Base-by-base conservation (phyloP, 108 stramenopile genomes). In the Skeletonema grethae region DNA sequence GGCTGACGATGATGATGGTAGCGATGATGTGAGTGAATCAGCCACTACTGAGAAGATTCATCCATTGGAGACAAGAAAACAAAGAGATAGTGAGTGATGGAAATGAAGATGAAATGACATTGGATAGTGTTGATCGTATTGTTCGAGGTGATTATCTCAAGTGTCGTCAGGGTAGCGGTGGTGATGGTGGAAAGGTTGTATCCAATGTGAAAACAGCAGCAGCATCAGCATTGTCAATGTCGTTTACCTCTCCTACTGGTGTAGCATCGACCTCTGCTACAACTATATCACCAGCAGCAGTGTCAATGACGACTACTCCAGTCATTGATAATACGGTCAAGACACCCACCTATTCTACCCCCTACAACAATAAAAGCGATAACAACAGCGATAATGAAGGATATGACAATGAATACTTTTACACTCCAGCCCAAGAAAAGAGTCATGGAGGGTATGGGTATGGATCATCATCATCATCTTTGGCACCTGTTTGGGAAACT, bases 51-150 rank as follows among this genome's bases (percentile, higher is more conserved):
- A 34, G 32, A 34, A 34, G 32, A 34, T 48, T n/a, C 7, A 18
- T 34, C 6, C 32, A 7, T 3, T 34, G 16, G 46, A 46, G n/a
- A n/a, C n/a, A 18, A n/a, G 6, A 16, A 16, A 7, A 6, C 6
- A 3, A 46, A 4, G 46, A n/a, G n/a, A n/a, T n/a, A n/a, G n/a
- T n/a, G n/a, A n/a, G n/a, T n/a, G n/a, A n/a, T 48, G 5, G 46
- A 16, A 12, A 45, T 13, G 46, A 48, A 7, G 46, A 48, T 48
- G 46, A 48, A 18, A 11, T 48, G 0, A 48, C 46, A 48, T 48
- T 48, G 46, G 46, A 48, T 48, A 48, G 46, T 48, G 46, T 48
- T 16, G 46, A 48, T 48, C 46, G 46, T 18, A 48, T 48, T 16
- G 46, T 48, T 16, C 46, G 46, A 6, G 46, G 46, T 0, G 46